Base-by-base conservation (phyloP, 352 stramenopile species). In the Globisporangium parvum region DNA sequence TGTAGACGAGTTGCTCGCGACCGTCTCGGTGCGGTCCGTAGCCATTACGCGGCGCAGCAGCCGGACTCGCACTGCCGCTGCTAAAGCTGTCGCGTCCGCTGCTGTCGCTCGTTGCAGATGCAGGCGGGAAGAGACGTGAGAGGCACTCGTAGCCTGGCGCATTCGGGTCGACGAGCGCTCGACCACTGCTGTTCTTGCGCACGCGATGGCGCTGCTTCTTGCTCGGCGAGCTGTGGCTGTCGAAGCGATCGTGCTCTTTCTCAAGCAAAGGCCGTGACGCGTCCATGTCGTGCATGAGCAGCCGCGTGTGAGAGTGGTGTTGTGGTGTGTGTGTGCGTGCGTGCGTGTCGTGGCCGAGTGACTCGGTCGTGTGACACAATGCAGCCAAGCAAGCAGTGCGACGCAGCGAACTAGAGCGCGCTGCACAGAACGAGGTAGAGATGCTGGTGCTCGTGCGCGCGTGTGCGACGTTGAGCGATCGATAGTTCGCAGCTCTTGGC, bases 211-310 rank as follows among this genome's bases (percentile, higher is more conserved):
- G 60, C 39, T 61, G 51, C 44, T 52, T 51, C 20, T 54, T 66
- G 17, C 67, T 50, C 18, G 14, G 39, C 26, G 63, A 67, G 28
- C 15, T 51, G 17, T 53, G 46, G 8, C 62, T 51, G 26, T 69
- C 65, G 17, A 61, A 47, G 31, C 67, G 63, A 21, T 68, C 67
- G 48, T 47, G 42, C 41, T 86, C 73, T 47, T 66, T 64, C 15
- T 54, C 71, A 28, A 87, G 59, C 37, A 87, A 55, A 41, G 76
- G 76, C 0, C 69, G 72, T 53, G 73, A 74, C 48, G 71, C 73
- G 55, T 87, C 73, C 67, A 84, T 84, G 21, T 41, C n/a, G 37
- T 39, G 21, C 42, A 31, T 39, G n/a, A 37, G 46, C 24, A 51
- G 18, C 20, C 46, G 21, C 35, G 20, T 48, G 42, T 31, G 42